Percentiles rank a stretch among this genome's conserved stretches.
Evolutionary conservation across 2,329 filamentous ascomycete genomes (phyloP).

Genomic region (Epichloe bromicola): DNA sequence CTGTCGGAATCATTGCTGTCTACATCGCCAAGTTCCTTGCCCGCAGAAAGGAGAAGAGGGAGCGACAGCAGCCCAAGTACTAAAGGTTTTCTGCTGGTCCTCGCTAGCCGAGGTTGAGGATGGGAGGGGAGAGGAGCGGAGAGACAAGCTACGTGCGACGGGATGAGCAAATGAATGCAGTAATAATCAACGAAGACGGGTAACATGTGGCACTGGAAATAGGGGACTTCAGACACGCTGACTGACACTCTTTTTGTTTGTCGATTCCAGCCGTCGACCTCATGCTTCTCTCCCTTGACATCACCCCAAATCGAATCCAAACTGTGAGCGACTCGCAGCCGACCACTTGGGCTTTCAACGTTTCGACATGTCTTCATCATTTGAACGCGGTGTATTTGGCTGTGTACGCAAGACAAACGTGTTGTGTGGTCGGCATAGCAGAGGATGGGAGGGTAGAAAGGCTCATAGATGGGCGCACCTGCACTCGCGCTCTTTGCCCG

Average conservation of each 20-base stretch:
- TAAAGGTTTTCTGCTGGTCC: constrained; percentile 6
- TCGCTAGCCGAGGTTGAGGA: background rate
- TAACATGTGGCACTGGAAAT: background rate
- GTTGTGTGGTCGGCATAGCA: constrained; percentile 1
- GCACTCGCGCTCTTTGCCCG: constrained; percentile 5
- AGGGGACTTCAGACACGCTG: background rate
- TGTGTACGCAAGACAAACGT: background rate
- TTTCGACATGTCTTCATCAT: constrained; percentile 1
- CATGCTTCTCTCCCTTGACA: background rate
- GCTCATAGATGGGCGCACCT: constrained; percentile 5
- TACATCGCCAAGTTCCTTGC: constrained; percentile 19
- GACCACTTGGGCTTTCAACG: background rate
- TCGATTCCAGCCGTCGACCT: background rate
- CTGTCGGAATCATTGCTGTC: constrained; percentile 17
- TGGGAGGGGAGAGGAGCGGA: background rate
- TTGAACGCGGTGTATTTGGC: constrained; percentile 1
- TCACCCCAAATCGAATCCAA: background rate
- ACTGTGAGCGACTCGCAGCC: background rate
- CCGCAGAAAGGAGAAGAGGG: constrained; percentile 17
- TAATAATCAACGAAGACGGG: background rate
- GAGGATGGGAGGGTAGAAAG: background rate
- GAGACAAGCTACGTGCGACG: background rate
- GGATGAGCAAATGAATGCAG: background rate
- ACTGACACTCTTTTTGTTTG: background rate
- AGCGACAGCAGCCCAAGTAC: constrained; percentile 16